phyloP scores from a whole-genome alignment of 352 stramenopile species.

The Phytophthora tentaculata region DNA sequence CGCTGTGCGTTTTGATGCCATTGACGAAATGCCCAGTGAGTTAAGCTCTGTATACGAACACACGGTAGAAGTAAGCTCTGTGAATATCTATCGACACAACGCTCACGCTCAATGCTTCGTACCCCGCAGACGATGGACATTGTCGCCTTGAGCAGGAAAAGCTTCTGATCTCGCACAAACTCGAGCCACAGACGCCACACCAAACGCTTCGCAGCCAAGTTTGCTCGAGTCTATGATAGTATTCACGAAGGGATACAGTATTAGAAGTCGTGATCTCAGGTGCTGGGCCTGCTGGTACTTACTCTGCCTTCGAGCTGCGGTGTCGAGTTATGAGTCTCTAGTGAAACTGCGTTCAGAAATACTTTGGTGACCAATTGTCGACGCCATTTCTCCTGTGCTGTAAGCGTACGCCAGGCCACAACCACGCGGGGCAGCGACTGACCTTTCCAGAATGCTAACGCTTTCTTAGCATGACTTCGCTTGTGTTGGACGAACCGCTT shows the following conservation, averaged over 20 bases:
- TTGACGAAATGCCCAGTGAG: constrained; percentile 73
- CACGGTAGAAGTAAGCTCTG: too few species aligned
- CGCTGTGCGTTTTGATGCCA: constrained; percentile 55
- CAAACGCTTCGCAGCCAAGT: constrained; percentile 47
- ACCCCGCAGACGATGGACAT: constrained; percentile 76
- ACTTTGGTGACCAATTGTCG: constrained; percentile 55
- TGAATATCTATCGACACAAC: too few species aligned
- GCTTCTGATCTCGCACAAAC: constrained; percentile 65
- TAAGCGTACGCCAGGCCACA: constrained; percentile 50
- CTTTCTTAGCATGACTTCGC: constrained; percentile 56
- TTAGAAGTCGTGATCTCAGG: constrained; percentile 13
- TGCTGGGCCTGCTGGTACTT: constrained; percentile 4
- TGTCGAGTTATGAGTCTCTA: constrained; percentile 79
- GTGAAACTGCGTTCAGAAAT: constrained; percentile 64
- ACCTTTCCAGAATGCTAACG: constrained; percentile 72
- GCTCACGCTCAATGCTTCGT: too few species aligned
- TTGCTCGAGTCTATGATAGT: constrained; percentile 45
- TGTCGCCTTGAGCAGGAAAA: constrained; percentile 72
- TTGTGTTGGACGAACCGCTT: constrained; percentile 44
- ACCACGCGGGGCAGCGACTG: constrained; percentile 68
- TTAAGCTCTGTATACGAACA: constrained; percentile 48
- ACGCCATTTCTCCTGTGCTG: constrained; percentile 32
- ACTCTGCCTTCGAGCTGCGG: constrained; percentile 54
- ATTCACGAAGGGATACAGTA: neutral
- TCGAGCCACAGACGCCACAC: constrained; percentile 58